Evolutionary conservation across 225 moss, liverwort and hornwort species (phyloP).

Genomic region (Climacium dendroides): DNA sequence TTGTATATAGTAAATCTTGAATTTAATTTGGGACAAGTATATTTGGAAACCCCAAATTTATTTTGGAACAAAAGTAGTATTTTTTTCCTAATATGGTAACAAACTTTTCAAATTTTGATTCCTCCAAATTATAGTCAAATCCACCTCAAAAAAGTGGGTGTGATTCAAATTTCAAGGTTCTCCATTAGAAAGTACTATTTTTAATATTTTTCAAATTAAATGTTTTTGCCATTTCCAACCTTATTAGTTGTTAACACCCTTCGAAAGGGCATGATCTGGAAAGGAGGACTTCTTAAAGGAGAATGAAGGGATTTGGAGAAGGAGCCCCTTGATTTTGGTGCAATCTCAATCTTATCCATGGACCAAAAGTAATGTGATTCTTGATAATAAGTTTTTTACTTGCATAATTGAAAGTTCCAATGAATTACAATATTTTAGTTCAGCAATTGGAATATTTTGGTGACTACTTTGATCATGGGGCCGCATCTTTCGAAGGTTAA

Average conservation of each 20-base stretch:
- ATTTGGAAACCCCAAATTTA: too few species aligned
- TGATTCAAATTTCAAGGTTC: rapidly evolving
- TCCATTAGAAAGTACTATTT: rapidly evolving
- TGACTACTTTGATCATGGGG: neutral
- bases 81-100: rapidly evolving
- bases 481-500: rapidly evolving
- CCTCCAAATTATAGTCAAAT: neutral
- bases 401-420: rapidly evolving
- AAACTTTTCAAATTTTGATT: neutral
- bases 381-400: rapidly evolving
- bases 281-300: neutral
- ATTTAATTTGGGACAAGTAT: too few species aligned
- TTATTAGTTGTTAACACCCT: rapidly evolving
- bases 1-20: too few species aligned
- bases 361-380: rapidly evolving
- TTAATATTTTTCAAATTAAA: neutral
- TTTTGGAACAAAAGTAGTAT: too few species aligned
- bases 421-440: too few species aligned
- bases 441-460: neutral
- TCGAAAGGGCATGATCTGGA: neutral
- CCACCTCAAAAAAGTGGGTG: rapidly evolving
- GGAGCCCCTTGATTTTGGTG: rapidly evolving
- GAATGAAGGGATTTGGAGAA: neutral
- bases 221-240: rapidly evolving
- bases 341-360: rapidly evolving